Conservation (phyloP, 352 stramenopile genomes). For the Globisporangium lucens region DNA sequence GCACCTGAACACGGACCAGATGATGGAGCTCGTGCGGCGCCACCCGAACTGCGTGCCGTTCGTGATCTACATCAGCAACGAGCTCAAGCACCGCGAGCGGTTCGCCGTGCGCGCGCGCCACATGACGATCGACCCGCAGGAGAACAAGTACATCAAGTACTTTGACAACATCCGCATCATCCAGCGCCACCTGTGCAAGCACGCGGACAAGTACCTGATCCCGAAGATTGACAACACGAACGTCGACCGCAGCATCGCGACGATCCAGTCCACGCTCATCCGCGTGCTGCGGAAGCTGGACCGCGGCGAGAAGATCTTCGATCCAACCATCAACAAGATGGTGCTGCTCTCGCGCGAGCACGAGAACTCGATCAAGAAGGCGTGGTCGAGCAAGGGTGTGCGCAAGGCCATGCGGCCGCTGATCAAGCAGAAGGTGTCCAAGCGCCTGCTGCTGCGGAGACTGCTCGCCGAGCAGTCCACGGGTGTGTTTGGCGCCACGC, state of each 20-base stretch:
- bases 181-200: conserved; percentile 82
- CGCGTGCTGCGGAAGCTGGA: conserved; percentile 79
- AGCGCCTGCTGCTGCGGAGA: conserved; percentile 69
- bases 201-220: conserved; percentile 82
- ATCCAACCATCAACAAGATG: conserved; percentile 79
- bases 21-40: conserved; percentile 71
- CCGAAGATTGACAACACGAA: conserved; percentile 90
- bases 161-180: conserved; percentile 91
- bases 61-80: conserved; percentile 89
- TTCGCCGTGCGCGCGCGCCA: conserved; percentile 81
- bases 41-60: conserved; percentile 86
- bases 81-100: conserved; percentile 83
- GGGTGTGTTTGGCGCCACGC: conserved; percentile 26
- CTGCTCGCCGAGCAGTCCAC: conserved; percentile 74
- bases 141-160: conserved; percentile 91
- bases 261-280: conserved; percentile 83
- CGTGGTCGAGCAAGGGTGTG: conserved; percentile 84
- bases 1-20: conserved; percentile 81
- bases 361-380: conserved; percentile 86
- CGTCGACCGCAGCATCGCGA: conserved; percentile 81
- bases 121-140: conserved; percentile 87
- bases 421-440: conserved; percentile 85
- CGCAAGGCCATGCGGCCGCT: conserved; percentile 84
- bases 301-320: conserved; percentile 67
- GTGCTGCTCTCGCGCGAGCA: conserved; percentile 84